Percentiles rank a stretch among this genome's conserved stretches.
Evolutionary conservation across 2,329 filamentous ascomycete species (phyloP).

Genomic region (Clathrospora elynae): DNA sequence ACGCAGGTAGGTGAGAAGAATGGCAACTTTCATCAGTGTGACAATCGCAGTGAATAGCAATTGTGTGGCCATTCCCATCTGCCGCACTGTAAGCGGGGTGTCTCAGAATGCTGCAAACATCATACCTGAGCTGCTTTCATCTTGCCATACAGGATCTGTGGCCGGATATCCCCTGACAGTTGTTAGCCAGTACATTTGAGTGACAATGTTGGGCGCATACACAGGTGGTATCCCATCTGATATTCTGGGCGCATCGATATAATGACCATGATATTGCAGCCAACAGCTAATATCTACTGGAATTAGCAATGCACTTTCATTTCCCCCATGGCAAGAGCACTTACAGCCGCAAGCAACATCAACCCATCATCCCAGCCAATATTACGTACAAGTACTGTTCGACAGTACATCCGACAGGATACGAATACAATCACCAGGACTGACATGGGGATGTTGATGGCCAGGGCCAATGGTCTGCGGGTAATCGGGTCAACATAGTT

Average conservation of each 20-base stretch:
- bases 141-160: conserved; percentile 17
- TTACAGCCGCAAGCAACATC: conserved; percentile 35
- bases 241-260: conserved; percentile 31
- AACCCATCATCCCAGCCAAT: conserved; percentile 38
- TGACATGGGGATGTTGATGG: conserved; percentile 30
- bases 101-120: too few relatives aligned
- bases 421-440: conserved; percentile 23
- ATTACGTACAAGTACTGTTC: conserved; percentile 30
- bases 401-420: conserved; percentile 32
- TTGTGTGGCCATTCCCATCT: conserved; percentile 34
- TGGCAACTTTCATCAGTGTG: conserved; percentile 37
- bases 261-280: conserved; percentile 34
- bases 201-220: conserved; percentile 12
- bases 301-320: not conserved
- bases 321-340: not conserved
- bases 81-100: conserved; percentile 1
- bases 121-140: conserved; percentile 29
- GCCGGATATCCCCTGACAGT: conserved; percentile 26
- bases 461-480: conserved; percentile 29
- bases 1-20: conserved; percentile 29
- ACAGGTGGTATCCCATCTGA: conserved; percentile 39
- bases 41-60: conserved; percentile 32
- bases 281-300: conserved; percentile 24
- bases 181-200: conserved; percentile 2
- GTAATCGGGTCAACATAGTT: conserved; percentile 40